Percentiles rank a stretch among this genome's conserved stretches.
These are phyloP conservation scores for Vicia villosa DNA, from an alignment of 306 rosid species.

Conservation along the genomic window DNA sequence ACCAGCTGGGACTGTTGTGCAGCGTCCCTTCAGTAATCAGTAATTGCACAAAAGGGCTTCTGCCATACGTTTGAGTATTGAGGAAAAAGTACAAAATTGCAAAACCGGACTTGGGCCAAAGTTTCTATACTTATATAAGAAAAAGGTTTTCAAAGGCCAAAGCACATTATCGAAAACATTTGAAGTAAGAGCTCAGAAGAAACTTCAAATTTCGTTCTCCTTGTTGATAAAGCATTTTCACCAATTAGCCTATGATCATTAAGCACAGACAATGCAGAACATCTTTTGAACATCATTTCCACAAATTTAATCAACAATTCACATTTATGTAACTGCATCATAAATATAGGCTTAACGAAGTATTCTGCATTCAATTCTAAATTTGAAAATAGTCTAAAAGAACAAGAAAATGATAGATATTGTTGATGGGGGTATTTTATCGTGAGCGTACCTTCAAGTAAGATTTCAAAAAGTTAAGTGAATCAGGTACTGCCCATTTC, in stretches of 20 bases:
- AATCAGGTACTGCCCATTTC: constrained; percentile 83
- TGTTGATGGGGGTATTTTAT: constrained; percentile 24
- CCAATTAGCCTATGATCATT: background rate
- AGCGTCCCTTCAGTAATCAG: background rate
- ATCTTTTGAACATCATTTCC: constrained; percentile 8
- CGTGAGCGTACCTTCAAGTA: constrained; percentile 66
- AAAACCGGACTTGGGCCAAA: background rate
- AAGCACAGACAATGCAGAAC: constrained; percentile 4
- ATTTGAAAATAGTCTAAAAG: background rate
- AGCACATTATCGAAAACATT: constrained; percentile 10
- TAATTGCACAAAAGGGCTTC: background rate
- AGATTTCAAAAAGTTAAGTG: constrained; percentile 62
- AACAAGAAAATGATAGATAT: background rate
- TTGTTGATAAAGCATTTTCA: background rate
- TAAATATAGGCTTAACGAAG: background rate
- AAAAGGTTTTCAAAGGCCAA: background rate
- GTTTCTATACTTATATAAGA: background rate
- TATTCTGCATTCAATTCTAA: background rate
- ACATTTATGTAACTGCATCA: background rate
- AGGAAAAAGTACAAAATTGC: background rate
- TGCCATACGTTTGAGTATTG: background rate
- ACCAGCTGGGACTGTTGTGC: background rate
- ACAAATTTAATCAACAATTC: background rate
- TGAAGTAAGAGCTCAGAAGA: background rate
- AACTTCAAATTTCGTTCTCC: background rate